Base-by-base conservation (phyloP, 805 yeast genomes). In the Cephaloascus albidus region DNA sequence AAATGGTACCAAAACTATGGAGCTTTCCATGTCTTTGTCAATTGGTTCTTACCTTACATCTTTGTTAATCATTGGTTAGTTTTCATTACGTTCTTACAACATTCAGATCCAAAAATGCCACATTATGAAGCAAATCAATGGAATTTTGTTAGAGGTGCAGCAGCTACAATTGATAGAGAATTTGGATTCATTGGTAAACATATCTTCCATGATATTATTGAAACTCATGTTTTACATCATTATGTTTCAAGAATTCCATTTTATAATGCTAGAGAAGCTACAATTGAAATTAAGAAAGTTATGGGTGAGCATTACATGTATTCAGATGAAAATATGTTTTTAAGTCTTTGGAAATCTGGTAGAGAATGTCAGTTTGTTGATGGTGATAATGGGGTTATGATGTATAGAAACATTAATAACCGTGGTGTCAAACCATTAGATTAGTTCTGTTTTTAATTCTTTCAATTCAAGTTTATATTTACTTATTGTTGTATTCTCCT, bases 301-400 rank as follows among this genome's bases (percentile, higher is more conserved):
- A 63, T 73, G 70, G 78, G 78, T 42, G 59, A 62, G 28, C 74
- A 71, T 52, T 74, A 74, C 51, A 56, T 67, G 45, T 60, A 71
- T 49, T 51, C 60, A 27, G 76, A 65, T 46, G 78, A 74, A 51
- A 72, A 65, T 56, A 76, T 76, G 81, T 76, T 78, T 76, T 46
- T 52, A 19, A 58, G 74, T 19, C 58, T 76, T 45, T 76, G 83
- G 83, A 70, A 72, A 45, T 62, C 68, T 45, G 61, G 71, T 38
- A 74, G 89, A 60, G 45, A 69, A 43, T 82, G 89, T 60, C 85
- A 80, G 60, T 82, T 72, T 47, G 85, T 82, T 40, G 86, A 78
- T 44, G 85, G 82, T 50, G 72, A 73, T 36, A 65, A 70, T 36
- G 86, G 86, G 44, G 77, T 83, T 46, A 58, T 64, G 59, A 78